Conservation (phyloP, 768 basidiomycete species). For the Hypholoma fasciculare region DNA sequence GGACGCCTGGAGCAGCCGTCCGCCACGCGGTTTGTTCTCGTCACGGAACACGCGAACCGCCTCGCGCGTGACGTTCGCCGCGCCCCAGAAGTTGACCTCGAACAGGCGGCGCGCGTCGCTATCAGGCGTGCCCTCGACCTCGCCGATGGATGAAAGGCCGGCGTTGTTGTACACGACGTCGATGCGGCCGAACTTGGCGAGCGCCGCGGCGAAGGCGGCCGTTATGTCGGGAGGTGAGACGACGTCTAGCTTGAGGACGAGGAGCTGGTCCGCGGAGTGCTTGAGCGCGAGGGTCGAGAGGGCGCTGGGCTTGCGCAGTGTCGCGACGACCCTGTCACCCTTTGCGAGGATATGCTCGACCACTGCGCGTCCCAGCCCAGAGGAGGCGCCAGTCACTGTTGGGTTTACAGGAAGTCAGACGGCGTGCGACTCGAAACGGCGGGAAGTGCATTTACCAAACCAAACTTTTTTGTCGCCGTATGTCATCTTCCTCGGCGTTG, state of each 20-base stretch:
- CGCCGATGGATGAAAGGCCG: neutral
- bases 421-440: too few species aligned
- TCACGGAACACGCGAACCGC: neutral
- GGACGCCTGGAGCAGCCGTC: neutral
- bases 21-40: neutral
- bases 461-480: too few species aligned
- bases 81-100: neutral
- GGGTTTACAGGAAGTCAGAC: too few species aligned
- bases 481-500: too few species aligned
- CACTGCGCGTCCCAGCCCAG: neutral
- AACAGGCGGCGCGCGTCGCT: neutral
- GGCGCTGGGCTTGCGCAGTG: neutral
- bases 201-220: neutral
- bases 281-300: neutral
- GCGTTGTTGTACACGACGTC: conserved; percentile 9
- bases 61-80: neutral
- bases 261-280: neutral
- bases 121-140: neutral
- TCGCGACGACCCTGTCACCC: neutral
- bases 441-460: too few species aligned
- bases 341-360: neutral
- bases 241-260: conserved; percentile 2
- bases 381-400: neutral
- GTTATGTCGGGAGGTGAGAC: neutral
- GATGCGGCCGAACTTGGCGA: neutral